Conservation (phyloP, 2,329 filamentous ascomycete genomes). For the Nemania serpens region DNA sequence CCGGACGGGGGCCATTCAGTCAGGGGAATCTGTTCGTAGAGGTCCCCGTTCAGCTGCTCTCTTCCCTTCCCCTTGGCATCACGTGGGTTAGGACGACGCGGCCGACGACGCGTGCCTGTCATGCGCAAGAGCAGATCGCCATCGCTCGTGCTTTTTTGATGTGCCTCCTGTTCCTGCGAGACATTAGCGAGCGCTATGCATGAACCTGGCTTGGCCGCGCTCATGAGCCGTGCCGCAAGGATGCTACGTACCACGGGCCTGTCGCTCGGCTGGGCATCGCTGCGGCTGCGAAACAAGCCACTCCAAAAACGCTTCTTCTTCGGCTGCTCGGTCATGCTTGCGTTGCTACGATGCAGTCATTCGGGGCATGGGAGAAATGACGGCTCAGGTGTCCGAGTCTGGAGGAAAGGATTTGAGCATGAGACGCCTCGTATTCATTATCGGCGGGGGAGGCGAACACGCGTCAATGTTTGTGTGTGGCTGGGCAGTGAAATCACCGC, state of each 20-base stretch:
- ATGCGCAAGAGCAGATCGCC: conserved; percentile 40
- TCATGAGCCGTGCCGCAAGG: conserved; percentile 14
- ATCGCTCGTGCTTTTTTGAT: conserved; percentile 42
- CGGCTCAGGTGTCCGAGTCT: conserved; percentile 22
- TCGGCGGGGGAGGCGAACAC: conserved; percentile 32
- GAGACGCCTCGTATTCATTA: conserved; percentile 33
- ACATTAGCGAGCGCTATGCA: conserved; percentile 25
- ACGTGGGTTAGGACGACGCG: conserved; percentile 47
- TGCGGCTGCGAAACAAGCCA: conserved; percentile 55
- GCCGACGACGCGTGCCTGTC: conserved; percentile 47
- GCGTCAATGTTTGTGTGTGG: conserved; percentile 39
- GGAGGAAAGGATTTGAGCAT: conserved; percentile 21
- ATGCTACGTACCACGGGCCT: conserved; percentile 45
- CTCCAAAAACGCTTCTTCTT: conserved; percentile 55
- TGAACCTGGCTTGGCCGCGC: conserved; percentile 22
- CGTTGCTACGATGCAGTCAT: conserved; percentile 20
- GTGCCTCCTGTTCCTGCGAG: conserved; percentile 39
- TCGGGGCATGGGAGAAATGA: conserved; percentile 18
- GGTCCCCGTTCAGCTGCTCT: conserved; percentile 41
- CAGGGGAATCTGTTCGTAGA: conserved; percentile 45
- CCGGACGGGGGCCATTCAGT: conserved; percentile 63
- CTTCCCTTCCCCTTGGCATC: conserved; percentile 48
- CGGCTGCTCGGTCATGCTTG: conserved; percentile 39
- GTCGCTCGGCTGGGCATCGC: conserved; percentile 45
- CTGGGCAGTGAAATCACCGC: conserved; percentile 32